Evolutionary conservation across 768 basidiomycete genomes (phyloP).

Genomic region (Boletus tomentosulus): DNA sequence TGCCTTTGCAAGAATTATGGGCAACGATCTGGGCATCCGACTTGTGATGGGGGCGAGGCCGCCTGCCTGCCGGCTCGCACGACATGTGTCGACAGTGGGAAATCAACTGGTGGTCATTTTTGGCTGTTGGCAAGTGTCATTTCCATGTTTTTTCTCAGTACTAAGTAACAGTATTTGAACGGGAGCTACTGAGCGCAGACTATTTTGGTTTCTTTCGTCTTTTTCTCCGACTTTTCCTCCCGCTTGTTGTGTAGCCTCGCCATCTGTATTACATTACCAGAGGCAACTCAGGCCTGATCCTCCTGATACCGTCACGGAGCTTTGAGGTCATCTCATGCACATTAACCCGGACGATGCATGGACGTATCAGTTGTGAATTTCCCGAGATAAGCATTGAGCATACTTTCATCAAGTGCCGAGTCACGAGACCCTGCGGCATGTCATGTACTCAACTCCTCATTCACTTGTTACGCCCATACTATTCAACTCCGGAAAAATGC

Average conservation of each 20-base stretch:
- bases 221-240: neutral
- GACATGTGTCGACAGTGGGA: conserved; percentile 20
- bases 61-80: conserved; percentile 3
- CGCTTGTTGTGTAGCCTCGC: neutral
- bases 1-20: neutral
- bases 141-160: conserved; percentile 4
- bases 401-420: neutral
- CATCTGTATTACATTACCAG: neutral
- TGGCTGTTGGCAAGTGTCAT: conserved; percentile 4
- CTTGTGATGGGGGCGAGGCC: conserved; percentile 11
- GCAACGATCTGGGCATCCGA: conserved; percentile 3
- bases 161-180: neutral
- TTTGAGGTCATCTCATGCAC: neutral
- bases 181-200: neutral
- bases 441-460: neutral
- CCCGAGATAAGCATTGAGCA: neutral
- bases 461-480: neutral
- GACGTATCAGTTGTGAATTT: neutral
- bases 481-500: neutral
- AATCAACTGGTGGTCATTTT: conserved; percentile 5
- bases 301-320: neutral
- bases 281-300: conserved; percentile 1
- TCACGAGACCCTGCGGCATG: neutral
- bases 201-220: neutral
- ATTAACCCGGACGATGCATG: neutral